phyloP scores from a whole-genome alignment of 1,284 basidiomycete genomes.

The Cryptococcus amylolentus region DNA sequence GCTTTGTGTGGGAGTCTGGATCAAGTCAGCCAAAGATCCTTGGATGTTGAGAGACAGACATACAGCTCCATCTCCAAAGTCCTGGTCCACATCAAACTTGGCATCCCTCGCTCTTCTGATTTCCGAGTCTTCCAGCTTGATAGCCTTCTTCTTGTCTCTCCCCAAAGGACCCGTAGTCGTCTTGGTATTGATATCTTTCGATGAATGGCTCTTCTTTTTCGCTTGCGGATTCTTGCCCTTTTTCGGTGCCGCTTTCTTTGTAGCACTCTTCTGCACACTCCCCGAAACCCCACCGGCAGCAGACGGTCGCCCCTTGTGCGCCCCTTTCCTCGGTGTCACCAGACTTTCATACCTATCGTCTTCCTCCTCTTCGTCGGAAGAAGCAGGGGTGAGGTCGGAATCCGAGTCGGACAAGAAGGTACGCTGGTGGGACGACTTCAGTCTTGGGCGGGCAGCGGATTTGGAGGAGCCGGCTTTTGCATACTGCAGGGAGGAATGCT shows the following conservation, averaged over 20 bases:
- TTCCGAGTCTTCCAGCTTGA: slow-evolving; percentile 39
- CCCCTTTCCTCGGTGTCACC: slow-evolving; percentile 14
- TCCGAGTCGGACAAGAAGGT: not conserved
- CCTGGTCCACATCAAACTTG: slow-evolving; percentile 32
- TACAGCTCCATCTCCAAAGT: slow-evolving; percentile 7
- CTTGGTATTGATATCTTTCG: not conserved
- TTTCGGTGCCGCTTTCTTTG: slow-evolving; percentile 1
- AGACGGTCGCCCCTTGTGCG: slow-evolving; percentile 9
- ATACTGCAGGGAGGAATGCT: slow-evolving; percentile 6
- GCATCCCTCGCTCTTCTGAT: slow-evolving; percentile 40
- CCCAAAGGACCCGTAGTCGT: slow-evolving; percentile 28
- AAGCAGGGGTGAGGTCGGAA: slow-evolving; percentile 15
- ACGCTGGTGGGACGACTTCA: not conserved
- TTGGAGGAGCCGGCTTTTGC: slow-evolving; percentile 7
- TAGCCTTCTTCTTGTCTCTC: slow-evolving; percentile 34
- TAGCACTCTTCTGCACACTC: slow-evolving; percentile 5
- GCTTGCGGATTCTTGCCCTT: not conserved
- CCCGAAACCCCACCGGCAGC: not conserved
- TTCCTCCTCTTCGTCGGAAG: slow-evolving; percentile 13
- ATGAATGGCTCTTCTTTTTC: slow-evolving; percentile 14
- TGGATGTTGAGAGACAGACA: not conserved
- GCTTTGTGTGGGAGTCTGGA: slow-evolving; percentile 15
- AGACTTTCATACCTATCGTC: slow-evolving; percentile 23
- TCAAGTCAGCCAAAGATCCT: not conserved
- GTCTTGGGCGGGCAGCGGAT: slow-evolving; percentile 1